These are phyloP conservation scores for Closterium sp. DNA, from an alignment of 139 green algal species.

Conservation along the genomic window DNA sequence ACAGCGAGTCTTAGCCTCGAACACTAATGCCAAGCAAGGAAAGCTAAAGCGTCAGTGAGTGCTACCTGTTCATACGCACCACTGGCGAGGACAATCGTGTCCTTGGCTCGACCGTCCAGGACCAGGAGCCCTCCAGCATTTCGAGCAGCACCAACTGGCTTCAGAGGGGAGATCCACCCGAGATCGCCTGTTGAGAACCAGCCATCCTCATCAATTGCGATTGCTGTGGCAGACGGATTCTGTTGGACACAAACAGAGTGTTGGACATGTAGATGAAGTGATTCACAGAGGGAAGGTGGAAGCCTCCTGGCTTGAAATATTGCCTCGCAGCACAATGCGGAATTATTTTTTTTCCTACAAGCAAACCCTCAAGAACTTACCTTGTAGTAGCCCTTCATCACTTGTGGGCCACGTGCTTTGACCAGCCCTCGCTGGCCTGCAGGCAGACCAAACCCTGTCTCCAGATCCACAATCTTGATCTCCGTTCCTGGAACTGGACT, in stretches of 20 bases:
- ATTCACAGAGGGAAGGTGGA: not conserved
- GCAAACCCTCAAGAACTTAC: not conserved
- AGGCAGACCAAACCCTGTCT: slow-evolving; percentile 58
- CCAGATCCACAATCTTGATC: slow-evolving; percentile 80
- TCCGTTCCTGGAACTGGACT: slow-evolving; percentile 71
- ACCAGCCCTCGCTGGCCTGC: slow-evolving; percentile 72
- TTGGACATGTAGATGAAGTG: not conserved
- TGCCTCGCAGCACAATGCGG: not conserved
- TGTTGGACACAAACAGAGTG: slow-evolving; percentile 45
- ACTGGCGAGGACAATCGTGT: slow-evolving; percentile 85
- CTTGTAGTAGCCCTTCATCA: slow-evolving; percentile 73
- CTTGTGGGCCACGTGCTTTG: slow-evolving; percentile 72
- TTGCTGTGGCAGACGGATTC: slow-evolving; percentile 65
- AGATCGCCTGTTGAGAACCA: slow-evolving; percentile 98
- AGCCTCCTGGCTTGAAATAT: not conserved
- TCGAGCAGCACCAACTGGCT: not conserved
- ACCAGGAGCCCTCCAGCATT: slow-evolving; percentile 46
- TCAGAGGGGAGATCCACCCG: slow-evolving; percentile 66
- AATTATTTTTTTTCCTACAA: not conserved
- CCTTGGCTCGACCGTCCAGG: slow-evolving; percentile 76
- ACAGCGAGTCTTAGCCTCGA: too few relatives aligned
- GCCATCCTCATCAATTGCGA: slow-evolving; percentile 82
- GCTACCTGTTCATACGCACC: slow-evolving; percentile 20
- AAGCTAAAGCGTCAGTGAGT: too few relatives aligned
- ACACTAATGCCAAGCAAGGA: too few relatives aligned